A percentile compares a stretch with the other conserved stretches of the same genome.
Conservation (phyloP, 2,329 filamentous ascomycete genomes). For the Leptosphaerulina australis region DNA sequence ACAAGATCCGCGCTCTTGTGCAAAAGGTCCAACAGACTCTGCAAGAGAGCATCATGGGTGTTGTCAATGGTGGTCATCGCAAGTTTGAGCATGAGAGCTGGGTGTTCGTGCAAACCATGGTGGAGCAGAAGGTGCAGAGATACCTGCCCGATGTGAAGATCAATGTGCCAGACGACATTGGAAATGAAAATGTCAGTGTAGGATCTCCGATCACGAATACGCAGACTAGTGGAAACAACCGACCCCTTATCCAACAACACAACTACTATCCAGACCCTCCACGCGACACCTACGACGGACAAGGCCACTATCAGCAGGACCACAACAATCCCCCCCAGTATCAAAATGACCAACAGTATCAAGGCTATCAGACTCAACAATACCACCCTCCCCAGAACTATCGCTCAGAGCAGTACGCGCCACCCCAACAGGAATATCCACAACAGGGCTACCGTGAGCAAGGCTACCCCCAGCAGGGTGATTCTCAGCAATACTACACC, state of each 20-base stretch:
- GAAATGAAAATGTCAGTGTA: conserved; percentile 40
- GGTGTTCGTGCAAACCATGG: conserved; percentile 40
- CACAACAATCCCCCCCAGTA: conserved; percentile 16
- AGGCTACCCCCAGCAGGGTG: conserved; percentile 12
- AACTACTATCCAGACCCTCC: conserved; percentile 8
- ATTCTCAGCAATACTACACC: background rate
- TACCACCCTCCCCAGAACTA: conserved; percentile 8
- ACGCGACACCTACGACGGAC: conserved; percentile 12
- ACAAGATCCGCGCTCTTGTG: conserved; percentile 36
- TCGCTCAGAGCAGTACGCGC: conserved; percentile 9
- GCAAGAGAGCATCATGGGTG: conserved; percentile 37
- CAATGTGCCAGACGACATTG: conserved; percentile 38
- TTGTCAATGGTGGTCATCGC: conserved; percentile 40
- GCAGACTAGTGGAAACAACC: conserved; percentile 21
- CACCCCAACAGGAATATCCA: conserved; percentile 10
- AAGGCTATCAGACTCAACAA: conserved; percentile 10
- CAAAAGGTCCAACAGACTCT: conserved; percentile 39
- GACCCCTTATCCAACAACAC: conserved; percentile 10
- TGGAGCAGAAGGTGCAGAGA: conserved; percentile 39
- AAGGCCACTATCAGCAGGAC: conserved; percentile 4
- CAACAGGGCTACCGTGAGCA: conserved; percentile 18
- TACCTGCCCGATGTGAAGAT: conserved; percentile 41
- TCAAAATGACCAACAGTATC: conserved; percentile 17
- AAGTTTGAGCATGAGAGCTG: conserved; percentile 41
- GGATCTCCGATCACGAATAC: conserved; percentile 25